phyloP scores from a whole-genome alignment of 108 stramenopile species.

The Nannochloropsis gaditana region DNA sequence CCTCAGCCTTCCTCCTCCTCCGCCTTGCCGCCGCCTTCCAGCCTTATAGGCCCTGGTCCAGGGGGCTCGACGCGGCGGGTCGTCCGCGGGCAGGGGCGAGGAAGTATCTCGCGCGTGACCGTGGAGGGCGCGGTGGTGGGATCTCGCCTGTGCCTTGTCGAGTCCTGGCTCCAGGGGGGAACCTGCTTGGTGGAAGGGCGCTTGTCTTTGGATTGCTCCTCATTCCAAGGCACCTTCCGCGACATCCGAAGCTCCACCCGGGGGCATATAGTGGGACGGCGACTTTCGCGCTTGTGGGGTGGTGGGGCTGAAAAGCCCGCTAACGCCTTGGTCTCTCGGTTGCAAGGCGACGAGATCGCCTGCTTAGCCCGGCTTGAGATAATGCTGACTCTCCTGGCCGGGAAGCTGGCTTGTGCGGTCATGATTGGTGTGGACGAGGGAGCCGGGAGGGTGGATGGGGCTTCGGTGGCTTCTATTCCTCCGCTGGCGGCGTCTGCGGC shows the following conservation, averaged over 20 bases:
- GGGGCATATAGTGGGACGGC: neutral
- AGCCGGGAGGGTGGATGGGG: neutral
- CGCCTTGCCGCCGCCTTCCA: neutral
- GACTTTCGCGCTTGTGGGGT: neutral
- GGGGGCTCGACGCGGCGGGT: neutral
- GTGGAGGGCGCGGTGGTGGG: conserved; percentile 19
- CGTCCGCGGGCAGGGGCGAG: conserved; percentile 21
- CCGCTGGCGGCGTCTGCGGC: neutral
- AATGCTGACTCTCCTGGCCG: neutral
- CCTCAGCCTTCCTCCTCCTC: neutral
- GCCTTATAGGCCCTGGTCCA: neutral
- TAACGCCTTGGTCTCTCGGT: too few species aligned
- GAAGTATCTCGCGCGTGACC: neutral
- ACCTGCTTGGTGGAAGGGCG: conserved; percentile 28
- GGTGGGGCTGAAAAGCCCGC: neutral
- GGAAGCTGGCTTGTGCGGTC: neutral
- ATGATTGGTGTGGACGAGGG: conserved; percentile 9
- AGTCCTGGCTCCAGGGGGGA: conserved; percentile 23
- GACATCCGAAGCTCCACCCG: neutral
- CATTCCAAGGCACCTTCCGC: neutral
- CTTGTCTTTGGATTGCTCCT: conserved; percentile 27
- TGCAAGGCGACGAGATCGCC: neutral
- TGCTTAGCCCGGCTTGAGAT: neutral
- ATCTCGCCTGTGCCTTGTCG: neutral
- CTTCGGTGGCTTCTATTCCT: neutral